These are phyloP conservation scores for Zalerion maritima DNA, from an alignment of 495 filamentous ascomycete genomes.

Conservation along the genomic window DNA sequence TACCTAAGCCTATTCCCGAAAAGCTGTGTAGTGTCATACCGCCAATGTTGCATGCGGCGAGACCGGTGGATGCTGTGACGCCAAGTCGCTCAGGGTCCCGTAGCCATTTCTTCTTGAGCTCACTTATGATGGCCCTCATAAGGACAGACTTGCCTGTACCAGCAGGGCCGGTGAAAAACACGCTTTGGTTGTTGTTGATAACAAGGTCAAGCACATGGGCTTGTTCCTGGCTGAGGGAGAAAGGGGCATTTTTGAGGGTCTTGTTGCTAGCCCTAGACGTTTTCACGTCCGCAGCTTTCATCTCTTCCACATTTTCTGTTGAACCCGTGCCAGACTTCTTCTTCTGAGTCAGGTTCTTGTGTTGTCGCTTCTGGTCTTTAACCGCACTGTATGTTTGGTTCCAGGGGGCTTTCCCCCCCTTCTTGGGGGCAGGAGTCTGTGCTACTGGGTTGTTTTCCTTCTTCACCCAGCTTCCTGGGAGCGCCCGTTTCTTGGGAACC, in stretches of 20 bases:
- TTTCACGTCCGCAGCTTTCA: slow-evolving; percentile 19
- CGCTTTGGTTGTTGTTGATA: slow-evolving; percentile 59
- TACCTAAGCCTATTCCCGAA: slow-evolving; percentile 86
- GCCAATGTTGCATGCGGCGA: slow-evolving; percentile 93
- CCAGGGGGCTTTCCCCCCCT: slow-evolving; percentile 41
- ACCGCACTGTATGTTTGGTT: slow-evolving; percentile 67
- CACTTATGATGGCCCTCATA: slow-evolving; percentile 75
- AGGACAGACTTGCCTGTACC: slow-evolving; percentile 96
- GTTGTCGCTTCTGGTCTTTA: slow-evolving; percentile 66
- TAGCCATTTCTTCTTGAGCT: slow-evolving; percentile 58
- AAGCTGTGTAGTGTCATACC: slow-evolving; percentile 95
- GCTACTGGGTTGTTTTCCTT: slow-evolving; percentile 1
- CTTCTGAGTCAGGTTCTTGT: slow-evolving; percentile 44
- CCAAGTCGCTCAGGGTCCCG: slow-evolving; percentile 69
- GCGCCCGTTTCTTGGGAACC: slow-evolving; percentile 16
- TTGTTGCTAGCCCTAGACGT: slow-evolving; percentile 21
- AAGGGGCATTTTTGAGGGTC: slow-evolving; percentile 32
- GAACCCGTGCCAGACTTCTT: slow-evolving; percentile 16
- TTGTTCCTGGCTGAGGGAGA: slow-evolving; percentile 78
- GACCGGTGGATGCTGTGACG: slow-evolving; percentile 87
- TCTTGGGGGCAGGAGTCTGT: slow-evolving; percentile 23
- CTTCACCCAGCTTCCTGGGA: slow-evolving; percentile 17
- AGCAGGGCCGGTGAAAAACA: slow-evolving; percentile 96
- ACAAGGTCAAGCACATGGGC: slow-evolving; percentile 68
- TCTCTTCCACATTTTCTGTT: slow-evolving; percentile 16